Base-by-base conservation (phyloP, 1,284 basidiomycete species). In the Meripilus lineatus region DNA sequence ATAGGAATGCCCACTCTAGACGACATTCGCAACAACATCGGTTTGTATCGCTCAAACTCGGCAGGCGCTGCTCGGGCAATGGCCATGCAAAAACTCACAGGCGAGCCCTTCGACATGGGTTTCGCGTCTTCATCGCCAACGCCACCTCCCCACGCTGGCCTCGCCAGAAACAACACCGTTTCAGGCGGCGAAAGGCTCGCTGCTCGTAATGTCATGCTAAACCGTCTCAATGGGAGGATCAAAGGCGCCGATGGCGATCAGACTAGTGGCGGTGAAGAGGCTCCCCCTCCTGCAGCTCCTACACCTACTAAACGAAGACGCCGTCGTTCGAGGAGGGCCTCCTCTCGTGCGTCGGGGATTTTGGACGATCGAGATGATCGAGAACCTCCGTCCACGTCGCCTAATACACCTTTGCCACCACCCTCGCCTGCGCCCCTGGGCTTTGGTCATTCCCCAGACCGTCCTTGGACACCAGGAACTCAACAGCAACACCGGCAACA, bases 31-130 rank as follows among this genome's bases (percentile, higher is more conserved):
- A 59, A 74, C 71, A 51, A 58, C 42, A 48, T 58, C 37, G 47
- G 83, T 20, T 69, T 90, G 5, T 79, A 83, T 58, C 79, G 88
- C 15, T 89, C 86, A 3, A 89, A 89, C 57, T 89, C 87, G 58
- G 83, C 85, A 21, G 76, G 62, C 15, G 67, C 71, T 6, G 75
- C 79, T 20, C 75, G 79, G 41, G 77, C 79, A 59, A 72, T 82
- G 69, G 84, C 84, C 8, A 75, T 89, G 73, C 77, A 81, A 53
- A 88, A 88, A 57, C 67, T 89, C 40, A 86, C 80, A 1, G 79
- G 81, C 18, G 77, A 80, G 50, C 68, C 68, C 4, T 73, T 81
- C 50, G 79, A 83, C 46, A 37, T 53, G 5, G 48, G 55, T 0
- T 56, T 57, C 38, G 50, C 54, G 37, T 55, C 61, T 20, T 69